Conservation (phyloP, 768 basidiomycete species). For the Exidia glandulosa region DNA sequence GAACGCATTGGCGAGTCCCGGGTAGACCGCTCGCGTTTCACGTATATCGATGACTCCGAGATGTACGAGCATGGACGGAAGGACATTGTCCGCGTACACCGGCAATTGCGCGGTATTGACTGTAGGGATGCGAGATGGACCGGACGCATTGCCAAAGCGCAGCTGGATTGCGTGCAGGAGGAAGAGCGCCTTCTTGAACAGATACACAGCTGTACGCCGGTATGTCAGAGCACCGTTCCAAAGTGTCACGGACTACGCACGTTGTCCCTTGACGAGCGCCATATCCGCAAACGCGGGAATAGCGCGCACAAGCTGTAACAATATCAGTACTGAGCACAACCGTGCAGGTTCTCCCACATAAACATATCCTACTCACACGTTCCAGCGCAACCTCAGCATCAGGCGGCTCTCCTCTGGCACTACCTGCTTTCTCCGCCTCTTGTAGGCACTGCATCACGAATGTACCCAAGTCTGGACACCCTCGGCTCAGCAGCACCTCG, state of each 20-base stretch:
- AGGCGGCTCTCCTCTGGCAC: constrained; percentile 15
- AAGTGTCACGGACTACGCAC: constrained; percentile 28
- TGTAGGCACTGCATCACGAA: constrained; percentile 64
- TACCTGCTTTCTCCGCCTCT: constrained; percentile 31
- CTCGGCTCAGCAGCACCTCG: constrained; percentile 40
- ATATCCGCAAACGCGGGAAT: constrained; percentile 80
- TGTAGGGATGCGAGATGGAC: constrained; percentile 43
- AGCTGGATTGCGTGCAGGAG: constrained; percentile 57
- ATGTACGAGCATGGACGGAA: constrained; percentile 73
- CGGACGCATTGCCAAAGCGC: constrained; percentile 49
- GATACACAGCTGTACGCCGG: constrained; percentile 52
- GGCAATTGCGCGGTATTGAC: constrained; percentile 50
- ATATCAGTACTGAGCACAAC: neutral
- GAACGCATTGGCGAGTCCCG: constrained; percentile 36
- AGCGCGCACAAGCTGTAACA: constrained; percentile 51
- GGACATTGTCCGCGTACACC: constrained; percentile 70
- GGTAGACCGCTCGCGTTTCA: constrained; percentile 15
- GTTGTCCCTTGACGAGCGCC: constrained; percentile 48
- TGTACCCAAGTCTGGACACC: constrained; percentile 59
- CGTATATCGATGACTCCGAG: constrained; percentile 65
- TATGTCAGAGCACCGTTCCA: neutral
- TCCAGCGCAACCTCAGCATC: constrained; percentile 52
- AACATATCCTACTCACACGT: constrained; percentile 32
- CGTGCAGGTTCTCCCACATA: constrained; percentile 2
- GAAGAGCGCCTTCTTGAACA: constrained; percentile 86